phyloP scores from a whole-genome alignment of 345 rosid species.

The Adansonia digitata region DNA sequence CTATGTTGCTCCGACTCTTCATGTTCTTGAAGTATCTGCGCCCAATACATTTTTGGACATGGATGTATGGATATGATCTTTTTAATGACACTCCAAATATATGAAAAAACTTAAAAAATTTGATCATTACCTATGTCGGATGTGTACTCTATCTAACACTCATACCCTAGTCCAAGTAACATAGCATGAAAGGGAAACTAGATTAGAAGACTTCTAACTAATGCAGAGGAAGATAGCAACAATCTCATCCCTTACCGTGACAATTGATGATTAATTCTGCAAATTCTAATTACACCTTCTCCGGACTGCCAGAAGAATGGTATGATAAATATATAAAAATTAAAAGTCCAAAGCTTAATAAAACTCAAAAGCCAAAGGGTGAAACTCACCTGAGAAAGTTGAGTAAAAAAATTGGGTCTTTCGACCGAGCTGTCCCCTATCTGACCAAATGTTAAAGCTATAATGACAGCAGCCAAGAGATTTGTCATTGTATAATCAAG shows the following conservation, averaged over 20 bases:
- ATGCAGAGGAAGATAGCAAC: neutral
- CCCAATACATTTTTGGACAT: too few species aligned
- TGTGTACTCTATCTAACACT: too few species aligned
- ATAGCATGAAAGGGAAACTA: neutral
- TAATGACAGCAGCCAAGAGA: slow-evolving; percentile 65
- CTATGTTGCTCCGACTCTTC: too few species aligned
- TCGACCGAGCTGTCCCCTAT: slow-evolving; percentile 36
- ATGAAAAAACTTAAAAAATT: too few species aligned
- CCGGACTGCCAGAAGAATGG: neutral
- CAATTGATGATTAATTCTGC: neutral
- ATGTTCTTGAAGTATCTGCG: too few species aligned
- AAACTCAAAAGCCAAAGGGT: neutral
- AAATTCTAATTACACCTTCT: neutral
- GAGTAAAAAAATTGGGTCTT: slow-evolving; percentile 58
- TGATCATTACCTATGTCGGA: too few species aligned
- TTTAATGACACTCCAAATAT: too few species aligned
- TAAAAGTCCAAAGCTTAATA: neutral
- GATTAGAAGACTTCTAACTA: neutral
- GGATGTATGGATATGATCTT: too few species aligned
- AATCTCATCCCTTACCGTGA: neutral
- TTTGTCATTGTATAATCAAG: slow-evolving; percentile 83
- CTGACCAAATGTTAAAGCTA: slow-evolving; percentile 82
- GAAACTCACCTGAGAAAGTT: slow-evolving; percentile 55
- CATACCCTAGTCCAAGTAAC: too few species aligned
- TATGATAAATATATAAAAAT: neutral